Conservation (phyloP, 1,284 basidiomycete species). For the Kwoniella shivajii region DNA sequence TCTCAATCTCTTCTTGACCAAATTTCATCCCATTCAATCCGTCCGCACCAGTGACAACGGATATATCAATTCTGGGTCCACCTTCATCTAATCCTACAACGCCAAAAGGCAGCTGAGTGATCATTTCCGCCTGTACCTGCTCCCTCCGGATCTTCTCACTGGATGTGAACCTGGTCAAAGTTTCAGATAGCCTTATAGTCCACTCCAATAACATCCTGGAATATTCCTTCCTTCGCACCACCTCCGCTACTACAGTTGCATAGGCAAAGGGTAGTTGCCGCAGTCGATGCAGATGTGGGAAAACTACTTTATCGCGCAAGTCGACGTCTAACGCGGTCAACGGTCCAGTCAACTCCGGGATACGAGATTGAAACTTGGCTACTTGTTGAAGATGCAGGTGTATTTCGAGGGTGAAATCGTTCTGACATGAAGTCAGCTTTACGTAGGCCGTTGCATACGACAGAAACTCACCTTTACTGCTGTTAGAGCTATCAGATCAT, state of each 20-base stretch:
- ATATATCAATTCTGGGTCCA: conserved; percentile 70
- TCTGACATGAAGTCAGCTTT: conserved; percentile 57
- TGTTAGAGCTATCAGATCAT: conserved; percentile 45
- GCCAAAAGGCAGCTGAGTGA: conserved; percentile 78
- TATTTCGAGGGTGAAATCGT: conserved; percentile 71
- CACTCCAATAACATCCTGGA: conserved; percentile 72
- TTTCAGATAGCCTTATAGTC: conserved; percentile 73
- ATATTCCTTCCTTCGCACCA: conserved; percentile 86
- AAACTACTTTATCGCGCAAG: conserved; percentile 67
- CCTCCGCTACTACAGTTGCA: conserved; percentile 86
- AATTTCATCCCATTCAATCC: conserved; percentile 54
- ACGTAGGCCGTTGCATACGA: no score
- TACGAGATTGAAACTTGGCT: conserved; percentile 71
- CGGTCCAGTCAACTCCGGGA: conserved; percentile 67
- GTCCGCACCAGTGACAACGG: conserved; percentile 60
- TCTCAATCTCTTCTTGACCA: conserved; percentile 70
- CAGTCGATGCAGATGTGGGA: conserved; percentile 83
- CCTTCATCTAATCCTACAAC: conserved; percentile 48
- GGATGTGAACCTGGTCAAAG: conserved; percentile 73
- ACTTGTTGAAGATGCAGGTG: conserved; percentile 69
- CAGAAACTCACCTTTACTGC: conserved; percentile 42
- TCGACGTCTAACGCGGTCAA: conserved; percentile 71
- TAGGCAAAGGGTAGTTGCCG: conserved; percentile 92
- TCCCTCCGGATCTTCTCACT: conserved; percentile 75
- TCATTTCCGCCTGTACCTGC: conserved; percentile 73